Percentiles rank a stretch among this genome's conserved stretches.
Conservation (phyloP, 2,329 filamentous ascomycete genomes). For the Tolypocladium sp. region DNA sequence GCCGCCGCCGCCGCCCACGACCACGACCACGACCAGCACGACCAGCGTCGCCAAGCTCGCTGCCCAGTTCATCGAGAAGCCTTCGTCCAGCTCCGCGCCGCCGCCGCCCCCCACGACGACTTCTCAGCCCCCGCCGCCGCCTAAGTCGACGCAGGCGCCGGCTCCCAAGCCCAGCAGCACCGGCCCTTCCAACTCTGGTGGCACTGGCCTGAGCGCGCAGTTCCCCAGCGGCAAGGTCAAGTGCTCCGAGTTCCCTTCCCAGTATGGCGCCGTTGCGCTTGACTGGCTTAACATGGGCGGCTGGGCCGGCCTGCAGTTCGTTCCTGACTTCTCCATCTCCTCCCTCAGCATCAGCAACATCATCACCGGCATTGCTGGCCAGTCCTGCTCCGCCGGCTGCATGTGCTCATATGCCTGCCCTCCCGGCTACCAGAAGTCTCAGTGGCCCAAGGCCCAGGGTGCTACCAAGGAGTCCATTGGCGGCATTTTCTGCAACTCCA, state of each 20-base stretch:
- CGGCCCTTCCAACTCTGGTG: constrained; percentile 15
- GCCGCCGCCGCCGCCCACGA: constrained; percentile 24
- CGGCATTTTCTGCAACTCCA: constrained; percentile 68
- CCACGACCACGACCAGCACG: too few species aligned
- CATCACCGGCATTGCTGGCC: constrained; percentile 50
- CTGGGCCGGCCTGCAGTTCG: constrained; percentile 71
- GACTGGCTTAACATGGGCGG: constrained; percentile 61
- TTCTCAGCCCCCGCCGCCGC: constrained; percentile 4
- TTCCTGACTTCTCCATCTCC: constrained; percentile 38
- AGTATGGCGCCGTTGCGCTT: constrained; percentile 69
- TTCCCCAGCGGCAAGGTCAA: constrained; percentile 69
- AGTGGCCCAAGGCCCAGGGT: constrained; percentile 78
- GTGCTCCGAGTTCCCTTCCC: constrained; percentile 67
- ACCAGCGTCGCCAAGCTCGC: constrained; percentile 24
- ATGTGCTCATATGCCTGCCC: constrained; percentile 94
- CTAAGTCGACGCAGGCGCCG: constrained; percentile 3
- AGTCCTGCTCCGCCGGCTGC: constrained; percentile 48
- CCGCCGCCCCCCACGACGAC: constrained; percentile 10
- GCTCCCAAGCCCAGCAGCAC: constrained; percentile 11
- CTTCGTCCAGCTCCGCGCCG: constrained; percentile 9
- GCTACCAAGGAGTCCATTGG: constrained; percentile 75
- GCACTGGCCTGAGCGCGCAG: constrained; percentile 48
- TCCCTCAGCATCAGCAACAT: constrained; percentile 54
- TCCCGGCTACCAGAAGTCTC: constrained; percentile 83
- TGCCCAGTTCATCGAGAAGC: constrained; percentile 43